Evolutionary conservation across 2,329 filamentous ascomycete genomes (phyloP).

Genomic region (Helotiales sp.): DNA sequence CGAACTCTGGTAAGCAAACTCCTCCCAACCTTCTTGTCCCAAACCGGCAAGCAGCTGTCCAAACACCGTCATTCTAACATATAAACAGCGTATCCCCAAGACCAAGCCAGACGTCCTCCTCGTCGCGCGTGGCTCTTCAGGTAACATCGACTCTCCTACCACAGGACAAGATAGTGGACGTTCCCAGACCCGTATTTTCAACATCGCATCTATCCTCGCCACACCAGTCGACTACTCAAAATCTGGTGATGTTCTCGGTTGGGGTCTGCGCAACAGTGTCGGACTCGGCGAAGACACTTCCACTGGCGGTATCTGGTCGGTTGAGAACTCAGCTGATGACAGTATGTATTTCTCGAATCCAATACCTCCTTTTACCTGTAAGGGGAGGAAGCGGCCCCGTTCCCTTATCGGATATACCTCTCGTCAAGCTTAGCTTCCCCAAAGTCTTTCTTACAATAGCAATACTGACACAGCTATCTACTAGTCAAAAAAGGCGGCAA

Average conservation of each 20-base stretch:
- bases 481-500: constrained; percentile 8
- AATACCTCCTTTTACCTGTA: too few species aligned
- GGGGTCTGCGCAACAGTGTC: constrained; percentile 22
- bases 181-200: constrained; percentile 21
- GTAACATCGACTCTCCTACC: constrained; percentile 17
- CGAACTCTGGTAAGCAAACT: constrained; percentile 15
- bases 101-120: background rate
- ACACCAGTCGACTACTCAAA: constrained; percentile 14
- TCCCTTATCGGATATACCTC: too few species aligned
- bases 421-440: too few species aligned
- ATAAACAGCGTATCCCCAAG: background rate
- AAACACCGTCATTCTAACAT: background rate
- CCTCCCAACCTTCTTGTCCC: too few species aligned
- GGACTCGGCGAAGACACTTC: constrained; percentile 15
- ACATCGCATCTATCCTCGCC: constrained; percentile 5
- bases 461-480: background rate
- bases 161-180: constrained; percentile 12
- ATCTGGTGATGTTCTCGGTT: constrained; percentile 16
- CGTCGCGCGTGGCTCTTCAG: constrained; percentile 13
- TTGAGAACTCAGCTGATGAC: constrained; percentile 23
- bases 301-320: constrained; percentile 21
- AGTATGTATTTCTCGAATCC: background rate
- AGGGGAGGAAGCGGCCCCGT: too few species aligned
- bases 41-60: background rate
- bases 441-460: background rate